Percentiles rank a stretch among this genome's conserved stretches.
Conservation (phyloP, 1,284 basidiomycete species). For the Cerioporus squamosus region DNA sequence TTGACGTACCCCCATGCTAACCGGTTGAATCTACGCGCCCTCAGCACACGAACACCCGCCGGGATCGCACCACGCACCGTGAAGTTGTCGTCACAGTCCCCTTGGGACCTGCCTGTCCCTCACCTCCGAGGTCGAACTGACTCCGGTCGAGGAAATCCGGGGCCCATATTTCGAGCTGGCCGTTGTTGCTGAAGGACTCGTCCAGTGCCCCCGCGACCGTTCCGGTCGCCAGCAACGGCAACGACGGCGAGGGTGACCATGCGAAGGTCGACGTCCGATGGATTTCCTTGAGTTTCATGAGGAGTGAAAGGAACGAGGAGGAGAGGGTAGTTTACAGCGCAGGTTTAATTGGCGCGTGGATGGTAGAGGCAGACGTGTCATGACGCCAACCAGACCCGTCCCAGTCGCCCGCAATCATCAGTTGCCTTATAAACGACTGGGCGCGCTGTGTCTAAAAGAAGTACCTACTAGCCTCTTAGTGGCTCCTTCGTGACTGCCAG, state of each 20-base stretch:
- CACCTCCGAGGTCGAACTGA: conserved; percentile 73
- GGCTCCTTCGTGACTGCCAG: too few species aligned
- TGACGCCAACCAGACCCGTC: conserved; percentile 16
- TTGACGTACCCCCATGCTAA: conserved; percentile 90
- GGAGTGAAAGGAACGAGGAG: conserved; percentile 11
- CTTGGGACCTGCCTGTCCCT: conserved; percentile 64
- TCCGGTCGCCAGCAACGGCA: conserved; percentile 90
- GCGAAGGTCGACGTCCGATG: conserved; percentile 89
- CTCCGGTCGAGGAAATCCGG: conserved; percentile 78
- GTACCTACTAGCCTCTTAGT: too few species aligned
- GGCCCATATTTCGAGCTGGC: conserved; percentile 94
- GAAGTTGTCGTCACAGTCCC: conserved; percentile 76
- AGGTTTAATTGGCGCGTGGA: conserved; percentile 12
- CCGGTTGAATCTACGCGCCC: conserved; percentile 82
- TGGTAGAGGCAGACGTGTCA: conserved; percentile 31
- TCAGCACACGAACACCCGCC: conserved; percentile 4
- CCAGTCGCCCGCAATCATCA: conserved; percentile 18
- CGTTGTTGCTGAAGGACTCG: conserved; percentile 95
- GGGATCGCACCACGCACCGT: conserved; percentile 50
- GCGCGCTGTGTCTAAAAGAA: conserved; percentile 9
- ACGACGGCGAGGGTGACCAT: conserved; percentile 85
- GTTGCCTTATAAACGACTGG: conserved; percentile 2
- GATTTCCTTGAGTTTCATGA: conserved; percentile 86
- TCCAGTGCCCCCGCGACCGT: conserved; percentile 97
- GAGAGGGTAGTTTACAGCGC: conserved; percentile 20